These are phyloP conservation scores for Sporothrix pseudoabietina DNA, from an alignment of 2,329 filamentous ascomycete genomes.

Conservation along the genomic window DNA sequence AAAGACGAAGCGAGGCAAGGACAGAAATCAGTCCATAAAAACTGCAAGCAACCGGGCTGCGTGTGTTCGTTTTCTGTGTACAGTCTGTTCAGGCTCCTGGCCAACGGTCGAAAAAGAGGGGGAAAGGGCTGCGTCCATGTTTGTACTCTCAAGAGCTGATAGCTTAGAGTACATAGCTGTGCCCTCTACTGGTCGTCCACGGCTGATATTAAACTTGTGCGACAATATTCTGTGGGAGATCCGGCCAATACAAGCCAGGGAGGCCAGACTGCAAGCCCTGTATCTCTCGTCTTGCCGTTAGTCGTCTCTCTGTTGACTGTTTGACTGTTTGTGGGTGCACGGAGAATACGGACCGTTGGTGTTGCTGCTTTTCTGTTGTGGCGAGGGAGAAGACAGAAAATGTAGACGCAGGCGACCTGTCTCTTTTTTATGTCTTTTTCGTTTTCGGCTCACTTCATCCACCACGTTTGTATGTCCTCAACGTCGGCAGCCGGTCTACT, in stretches of 20 bases:
- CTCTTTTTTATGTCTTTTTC: neutral
- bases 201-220: conserved; percentile 18
- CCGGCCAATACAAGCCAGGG: neutral
- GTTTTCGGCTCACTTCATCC: neutral
- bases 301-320: neutral
- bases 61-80: neutral
- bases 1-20: too few relatives aligned
- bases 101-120: neutral
- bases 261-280: neutral
- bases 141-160: neutral
- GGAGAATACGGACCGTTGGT: neutral
- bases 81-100: neutral
- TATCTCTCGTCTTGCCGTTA: neutral
- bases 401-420: conserved; percentile 21
- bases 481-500: neutral
- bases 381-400: neutral
- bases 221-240: neutral
- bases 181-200: conserved; percentile 7
- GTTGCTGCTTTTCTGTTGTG: conserved; percentile 8
- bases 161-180: neutral
- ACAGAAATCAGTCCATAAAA: neutral
- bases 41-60: neutral
- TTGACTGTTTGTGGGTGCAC: neutral
- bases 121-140: neutral
- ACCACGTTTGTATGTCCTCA: neutral